phyloP scores from a whole-genome alignment of 345 rosid genomes.

The Populus ilicifolia region DNA sequence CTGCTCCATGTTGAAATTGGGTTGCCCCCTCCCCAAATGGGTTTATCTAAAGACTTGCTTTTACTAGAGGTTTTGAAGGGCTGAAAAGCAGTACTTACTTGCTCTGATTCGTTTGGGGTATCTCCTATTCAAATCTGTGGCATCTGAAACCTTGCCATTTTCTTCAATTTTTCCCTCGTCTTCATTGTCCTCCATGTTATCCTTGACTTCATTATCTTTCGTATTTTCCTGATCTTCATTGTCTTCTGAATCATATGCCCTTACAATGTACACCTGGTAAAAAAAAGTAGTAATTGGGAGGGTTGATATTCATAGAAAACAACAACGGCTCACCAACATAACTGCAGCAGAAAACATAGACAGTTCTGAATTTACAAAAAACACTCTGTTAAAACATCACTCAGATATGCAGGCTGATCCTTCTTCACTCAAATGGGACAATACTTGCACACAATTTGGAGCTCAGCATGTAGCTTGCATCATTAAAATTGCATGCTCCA shows the following conservation, averaged over 20 bases:
- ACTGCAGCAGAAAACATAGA: too few species aligned
- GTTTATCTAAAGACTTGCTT: not conserved
- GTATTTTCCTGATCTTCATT: constrained; percentile 7
- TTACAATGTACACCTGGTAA: constrained; percentile 35
- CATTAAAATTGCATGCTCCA: too few species aligned
- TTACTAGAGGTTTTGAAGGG: not conserved
- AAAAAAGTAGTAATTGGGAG: not conserved
- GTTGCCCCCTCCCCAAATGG: too few species aligned
- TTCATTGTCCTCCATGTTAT: too few species aligned
- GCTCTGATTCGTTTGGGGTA: constrained; percentile 31
- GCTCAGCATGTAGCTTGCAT: too few species aligned
- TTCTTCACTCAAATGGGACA: too few species aligned
- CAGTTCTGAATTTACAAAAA: too few species aligned
- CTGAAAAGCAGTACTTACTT: constrained; percentile 21
- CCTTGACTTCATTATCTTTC: constrained; percentile 7
- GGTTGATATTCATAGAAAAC: not conserved
- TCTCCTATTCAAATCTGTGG: constrained; percentile 10
- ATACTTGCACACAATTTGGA: too few species aligned
- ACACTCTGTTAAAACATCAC: too few species aligned
- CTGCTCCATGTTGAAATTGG: too few species aligned
- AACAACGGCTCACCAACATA: not conserved
- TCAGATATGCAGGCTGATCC: too few species aligned
- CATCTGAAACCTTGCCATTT: constrained; percentile 6
- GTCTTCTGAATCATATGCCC: constrained; percentile 33
- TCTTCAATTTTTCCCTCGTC: too few species aligned